Evolutionary conservation across 495 filamentous ascomycete species (phyloP).

Genomic region (Tuber indicum): DNA sequence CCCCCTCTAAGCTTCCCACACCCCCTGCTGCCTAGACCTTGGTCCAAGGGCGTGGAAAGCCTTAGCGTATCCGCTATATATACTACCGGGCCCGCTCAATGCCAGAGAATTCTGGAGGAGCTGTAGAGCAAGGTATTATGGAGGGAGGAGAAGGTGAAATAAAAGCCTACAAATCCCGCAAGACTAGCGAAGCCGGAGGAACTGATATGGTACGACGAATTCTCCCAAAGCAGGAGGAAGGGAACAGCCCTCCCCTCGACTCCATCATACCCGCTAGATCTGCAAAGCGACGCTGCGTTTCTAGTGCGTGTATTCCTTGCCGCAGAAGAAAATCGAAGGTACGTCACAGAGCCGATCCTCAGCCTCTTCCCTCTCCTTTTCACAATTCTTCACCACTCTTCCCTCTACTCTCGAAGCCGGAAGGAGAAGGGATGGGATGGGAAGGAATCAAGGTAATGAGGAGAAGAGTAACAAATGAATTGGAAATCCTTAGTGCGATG

Average conservation of each 20-base stretch:
- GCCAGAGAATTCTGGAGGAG: neutral
- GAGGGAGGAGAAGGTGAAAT: slow-evolving; percentile 20
- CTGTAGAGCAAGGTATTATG: slow-evolving; percentile 19
- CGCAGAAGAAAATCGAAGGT: slow-evolving; percentile 51
- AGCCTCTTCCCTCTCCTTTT: neutral
- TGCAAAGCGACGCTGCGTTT: slow-evolving; percentile 45
- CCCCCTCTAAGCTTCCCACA: neutral
- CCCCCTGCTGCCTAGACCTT: neutral
- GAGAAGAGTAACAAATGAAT: neutral
- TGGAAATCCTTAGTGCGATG: slow-evolving; percentile 46
- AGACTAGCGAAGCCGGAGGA: slow-evolving; percentile 20
- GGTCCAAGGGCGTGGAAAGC: neutral
- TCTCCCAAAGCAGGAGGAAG: slow-evolving; percentile 37
- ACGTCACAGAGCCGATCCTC: slow-evolving; percentile 14
- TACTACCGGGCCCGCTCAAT: neutral
- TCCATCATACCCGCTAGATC: slow-evolving; percentile 22
- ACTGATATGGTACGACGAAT: slow-evolving; percentile 37
- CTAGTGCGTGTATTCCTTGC: slow-evolving; percentile 50
- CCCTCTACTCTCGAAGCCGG: neutral
- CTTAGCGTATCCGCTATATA: neutral
- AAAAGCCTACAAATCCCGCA: slow-evolving; percentile 20
- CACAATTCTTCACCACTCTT: slow-evolving; percentile 16
- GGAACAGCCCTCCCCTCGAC: slow-evolving; percentile 28
- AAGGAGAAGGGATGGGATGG: neutral
- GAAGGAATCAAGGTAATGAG: neutral